These are phyloP conservation scores for Colletotrichum cordylinicola DNA, from an alignment of 2,329 filamentous ascomycete genomes.

Conservation along the genomic window DNA sequence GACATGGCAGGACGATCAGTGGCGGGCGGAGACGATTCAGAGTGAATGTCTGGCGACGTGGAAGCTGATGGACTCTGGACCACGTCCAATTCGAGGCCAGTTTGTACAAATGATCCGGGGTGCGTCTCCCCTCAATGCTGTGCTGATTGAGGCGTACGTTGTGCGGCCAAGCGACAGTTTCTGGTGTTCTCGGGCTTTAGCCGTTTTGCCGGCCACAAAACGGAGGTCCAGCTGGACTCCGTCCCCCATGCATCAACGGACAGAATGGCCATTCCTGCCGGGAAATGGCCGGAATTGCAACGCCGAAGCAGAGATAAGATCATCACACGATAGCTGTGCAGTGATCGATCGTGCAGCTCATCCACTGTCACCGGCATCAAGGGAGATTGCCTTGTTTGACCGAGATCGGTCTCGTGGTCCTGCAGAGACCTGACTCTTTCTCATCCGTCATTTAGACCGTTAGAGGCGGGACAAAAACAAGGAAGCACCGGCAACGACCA, in stretches of 20 bases:
- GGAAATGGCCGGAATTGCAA: not conserved
- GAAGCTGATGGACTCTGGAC: not conserved
- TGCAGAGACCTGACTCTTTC: constrained; percentile 11
- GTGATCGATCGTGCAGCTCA: not conserved
- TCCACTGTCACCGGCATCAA: not conserved
- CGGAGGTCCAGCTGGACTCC: not conserved
- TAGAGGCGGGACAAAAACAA: not conserved
- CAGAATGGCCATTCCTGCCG: not conserved
- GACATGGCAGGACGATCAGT: not conserved
- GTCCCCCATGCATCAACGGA: not conserved
- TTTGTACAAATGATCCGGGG: not conserved
- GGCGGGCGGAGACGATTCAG: not conserved
- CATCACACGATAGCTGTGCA: not conserved
- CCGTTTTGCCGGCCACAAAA: not conserved
- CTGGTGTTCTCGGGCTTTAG: not conserved
- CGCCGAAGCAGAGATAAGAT: not conserved
- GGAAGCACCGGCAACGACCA: not conserved
- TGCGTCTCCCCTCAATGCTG: not conserved
- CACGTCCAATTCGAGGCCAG: not conserved
- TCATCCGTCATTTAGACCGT: not conserved
- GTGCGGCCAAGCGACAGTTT: not conserved
- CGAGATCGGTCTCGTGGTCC: constrained; percentile 6
- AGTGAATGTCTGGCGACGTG: not conserved
- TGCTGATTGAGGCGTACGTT: not conserved
- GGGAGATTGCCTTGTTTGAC: not conserved